phyloP scores from a whole-genome alignment of 2,329 filamentous ascomycete species.

The Macrophomina pseudophaseolina region DNA sequence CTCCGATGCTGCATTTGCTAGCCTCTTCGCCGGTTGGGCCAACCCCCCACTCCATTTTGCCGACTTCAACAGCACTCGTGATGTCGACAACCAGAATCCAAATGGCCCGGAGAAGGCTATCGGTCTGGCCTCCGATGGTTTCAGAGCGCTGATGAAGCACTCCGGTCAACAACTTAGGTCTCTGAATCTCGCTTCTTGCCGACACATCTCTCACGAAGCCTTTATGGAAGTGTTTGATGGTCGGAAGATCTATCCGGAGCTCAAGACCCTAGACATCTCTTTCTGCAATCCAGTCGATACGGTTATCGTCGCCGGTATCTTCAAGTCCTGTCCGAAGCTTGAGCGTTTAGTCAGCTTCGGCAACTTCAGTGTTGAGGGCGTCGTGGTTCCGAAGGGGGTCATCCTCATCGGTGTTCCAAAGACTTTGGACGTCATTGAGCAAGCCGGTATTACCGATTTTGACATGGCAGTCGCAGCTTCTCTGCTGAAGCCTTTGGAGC shows the following conservation, averaged over 20 bases:
- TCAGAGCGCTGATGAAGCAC: constrained; percentile 82
- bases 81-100: constrained; percentile 73
- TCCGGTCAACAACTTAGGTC: constrained; percentile 69
- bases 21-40: constrained; percentile 75
- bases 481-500: constrained; percentile 13
- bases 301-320: constrained; percentile 66
- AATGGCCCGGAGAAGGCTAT: constrained; percentile 64
- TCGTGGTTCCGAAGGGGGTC: constrained; percentile 62
- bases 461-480: constrained; percentile 2
- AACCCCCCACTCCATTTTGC: constrained; percentile 73
- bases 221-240: constrained; percentile 76
- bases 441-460: constrained; percentile 46
- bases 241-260: constrained; percentile 65
- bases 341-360: constrained; percentile 65
- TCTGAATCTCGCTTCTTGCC: constrained; percentile 82
- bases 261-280: constrained; percentile 76
- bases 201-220: constrained; percentile 74
- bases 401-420: constrained; percentile 65
- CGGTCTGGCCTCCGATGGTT: constrained; percentile 76
- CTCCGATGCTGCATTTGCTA: constrained; percentile 74
- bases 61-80: constrained; percentile 78
- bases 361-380: constrained; percentile 64
- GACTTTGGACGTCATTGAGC: constrained; percentile 62
- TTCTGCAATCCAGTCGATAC: constrained; percentile 75
- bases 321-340: constrained; percentile 65